Evolutionary conservation across 202 grass and related monocot species (phyloP), one percentile per base, ranked within the genome.

Genomic region (Alloteropsis angusta): DNA sequence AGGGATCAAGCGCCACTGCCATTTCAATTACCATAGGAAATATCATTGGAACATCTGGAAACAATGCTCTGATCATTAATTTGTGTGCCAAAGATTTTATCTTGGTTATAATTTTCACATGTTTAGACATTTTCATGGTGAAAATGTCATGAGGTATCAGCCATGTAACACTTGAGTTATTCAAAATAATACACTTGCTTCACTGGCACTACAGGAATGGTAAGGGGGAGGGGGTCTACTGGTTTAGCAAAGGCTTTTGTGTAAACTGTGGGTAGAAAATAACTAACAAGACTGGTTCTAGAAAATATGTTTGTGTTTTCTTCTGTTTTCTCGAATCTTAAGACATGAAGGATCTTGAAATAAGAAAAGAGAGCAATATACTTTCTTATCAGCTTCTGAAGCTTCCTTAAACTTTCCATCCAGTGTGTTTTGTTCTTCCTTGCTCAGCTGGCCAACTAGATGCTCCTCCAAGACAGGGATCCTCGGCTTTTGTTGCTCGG

Each of bases 331-430:
- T 49, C 59, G 16, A 71, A 72, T 42, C 22, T 67, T 62, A 44
- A 81, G 58, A 57, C 41, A 73, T 69, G 6, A 68, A 65, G 53
- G 46, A n/a, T 74, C 50, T 48, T 60, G 17, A 62, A 49, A 75
- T 48, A 84, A 71, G n/a, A 52, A 1, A 37, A 12, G 14, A 25
- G 23, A 47, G 54, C 48, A 60, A 53, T 15, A 78, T 87, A 90
- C 96, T 22, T 96, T 99, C 82, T 91, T 93, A 75, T 99, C 92
- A 59, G 96, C 90, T 47, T 96, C 96, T 82, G 92, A 85, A 72
- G 96, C 92, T 76, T 99, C 96, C 72, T 93, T 89, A 87, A 96
- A 99, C 84, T 91, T 99, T 22, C 84, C 86, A 44, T 87, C 89
- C 18, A 99, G 81, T 63, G 88, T 41, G 75, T 48, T 75, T 70